Evolutionary conservation across 2,329 filamentous ascomycete species (phyloP), one percentile per base, ranked within the genome.

Genomic region (Aspergillus awamori): DNA sequence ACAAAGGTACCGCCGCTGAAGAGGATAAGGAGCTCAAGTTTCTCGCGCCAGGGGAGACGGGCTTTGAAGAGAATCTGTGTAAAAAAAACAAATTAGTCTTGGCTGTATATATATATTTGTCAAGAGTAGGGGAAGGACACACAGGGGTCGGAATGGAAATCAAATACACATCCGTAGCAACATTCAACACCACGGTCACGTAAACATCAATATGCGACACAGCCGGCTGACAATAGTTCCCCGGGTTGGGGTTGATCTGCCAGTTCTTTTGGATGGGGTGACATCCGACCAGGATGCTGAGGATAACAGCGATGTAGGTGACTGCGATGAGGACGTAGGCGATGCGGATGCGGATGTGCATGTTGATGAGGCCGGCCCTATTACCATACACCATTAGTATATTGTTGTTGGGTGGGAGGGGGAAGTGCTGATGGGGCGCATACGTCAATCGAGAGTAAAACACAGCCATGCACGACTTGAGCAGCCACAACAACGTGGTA

Each of bases 221-320:
- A 8, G 81, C 82, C 7, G 81, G 77, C 59, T 82, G 81, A 61
- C 82, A 84, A 49, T 72, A 67, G 63, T 81, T 80, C 10, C 85
- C 84, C 0, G 85, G 85, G 30, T 87, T 72, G 0, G 86, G 86
- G 56, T 81, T 75, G 53, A 88, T 86, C 69, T 87, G 84, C 84
- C 85, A 88, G 67, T 84, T 83, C 41, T 79, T 79, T 26, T 75
- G 64, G 57, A 87, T 80, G 0, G 84, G 84, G 24, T 77, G 77
- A 64, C 86, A 88, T 7, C 80, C 79, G 3, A 83, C 74, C 13
- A 86, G 77, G 38, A 86, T 79, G 3, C 81, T 81, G 36, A 82
- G 74, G 28, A 84, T 72, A 5, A 81, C 80, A 0, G 77, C 77
- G 28, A 86, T 58, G 63, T 82, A 87, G 4, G 82, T 86, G 2